Evolutionary conservation across 441 rosid genomes (phyloP).

Genomic region (Aleurites moluccanus): DNA sequence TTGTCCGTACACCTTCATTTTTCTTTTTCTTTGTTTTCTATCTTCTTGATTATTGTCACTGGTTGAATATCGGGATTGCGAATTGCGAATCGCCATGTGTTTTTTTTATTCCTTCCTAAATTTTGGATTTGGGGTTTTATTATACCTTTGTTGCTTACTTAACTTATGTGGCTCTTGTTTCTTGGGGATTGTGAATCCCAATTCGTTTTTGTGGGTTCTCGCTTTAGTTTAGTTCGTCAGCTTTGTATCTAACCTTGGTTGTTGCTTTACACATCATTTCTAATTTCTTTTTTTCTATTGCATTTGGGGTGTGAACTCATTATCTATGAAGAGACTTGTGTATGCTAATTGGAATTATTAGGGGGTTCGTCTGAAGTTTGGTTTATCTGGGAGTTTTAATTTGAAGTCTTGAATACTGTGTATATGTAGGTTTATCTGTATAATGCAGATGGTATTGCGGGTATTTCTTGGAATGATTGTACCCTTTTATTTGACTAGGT

Average conservation of each 20-base stretch:
- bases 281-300: not conserved
- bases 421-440: not conserved
- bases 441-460: not conserved
- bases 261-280: not conserved
- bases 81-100: conserved; percentile 1
- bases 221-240: not conserved
- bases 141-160: not conserved
- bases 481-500: not conserved
- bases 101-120: not conserved
- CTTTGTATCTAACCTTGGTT: not conserved
- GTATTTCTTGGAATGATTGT: not conserved
- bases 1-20: conserved; percentile 40
- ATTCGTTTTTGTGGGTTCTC: not conserved
- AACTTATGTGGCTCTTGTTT: not conserved
- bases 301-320: not conserved
- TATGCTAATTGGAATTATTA: not conserved
- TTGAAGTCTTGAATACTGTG: not conserved
- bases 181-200: conserved; percentile 7
- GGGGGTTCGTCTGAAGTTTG: not conserved
- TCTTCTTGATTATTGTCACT: not conserved
- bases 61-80: not conserved
- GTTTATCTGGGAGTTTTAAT: not conserved
- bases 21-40: not conserved
- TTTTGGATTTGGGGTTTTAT: conserved; percentile 4
- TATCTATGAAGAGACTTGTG: not conserved